Evolutionary conservation across 1,284 basidiomycete genomes (phyloP).

Genomic region (Sanghuangporus weigelae): DNA sequence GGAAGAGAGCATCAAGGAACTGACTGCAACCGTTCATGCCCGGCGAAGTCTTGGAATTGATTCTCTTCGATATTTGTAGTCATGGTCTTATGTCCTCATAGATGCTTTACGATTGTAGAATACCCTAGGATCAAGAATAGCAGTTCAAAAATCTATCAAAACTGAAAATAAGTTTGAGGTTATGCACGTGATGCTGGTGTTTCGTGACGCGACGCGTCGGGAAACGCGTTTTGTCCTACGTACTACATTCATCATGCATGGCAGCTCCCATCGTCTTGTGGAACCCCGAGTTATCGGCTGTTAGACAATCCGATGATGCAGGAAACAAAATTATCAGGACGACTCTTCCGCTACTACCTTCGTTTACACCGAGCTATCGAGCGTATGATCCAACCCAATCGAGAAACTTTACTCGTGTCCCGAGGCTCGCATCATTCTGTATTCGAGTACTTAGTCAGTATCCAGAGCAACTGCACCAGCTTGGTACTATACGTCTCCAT

Average conservation of each 20-base stretch:
- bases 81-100: neutral
- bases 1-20: conserved; percentile 94
- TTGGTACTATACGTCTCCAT: conserved; percentile 27
- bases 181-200: conserved; percentile 8
- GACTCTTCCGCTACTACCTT: conserved; percentile 22
- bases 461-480: conserved; percentile 34
- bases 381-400: neutral
- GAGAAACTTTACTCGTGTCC: conserved; percentile 24
- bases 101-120: neutral
- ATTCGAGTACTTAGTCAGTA: conserved; percentile 31
- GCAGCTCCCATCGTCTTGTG: conserved; percentile 8
- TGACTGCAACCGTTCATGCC: conserved; percentile 83
- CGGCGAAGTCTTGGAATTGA: conserved; percentile 86
- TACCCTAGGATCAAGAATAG: neutral
- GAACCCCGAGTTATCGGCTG: neutral
- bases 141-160: neutral
- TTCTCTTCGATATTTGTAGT: conserved; percentile 65
- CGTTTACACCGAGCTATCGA: conserved; percentile 25
- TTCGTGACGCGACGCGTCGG: conserved; percentile 13
- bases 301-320: conserved; percentile 29
- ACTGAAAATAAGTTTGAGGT: neutral
- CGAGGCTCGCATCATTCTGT: conserved; percentile 37
- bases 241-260: neutral
- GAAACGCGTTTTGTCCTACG: neutral
- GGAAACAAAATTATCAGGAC: conserved; percentile 32